Percentiles rank a stretch among this genome's conserved stretches.
Evolutionary conservation across 2,329 filamentous ascomycete species (phyloP).

Genomic region (Emmonsiellopsis sp.): DNA sequence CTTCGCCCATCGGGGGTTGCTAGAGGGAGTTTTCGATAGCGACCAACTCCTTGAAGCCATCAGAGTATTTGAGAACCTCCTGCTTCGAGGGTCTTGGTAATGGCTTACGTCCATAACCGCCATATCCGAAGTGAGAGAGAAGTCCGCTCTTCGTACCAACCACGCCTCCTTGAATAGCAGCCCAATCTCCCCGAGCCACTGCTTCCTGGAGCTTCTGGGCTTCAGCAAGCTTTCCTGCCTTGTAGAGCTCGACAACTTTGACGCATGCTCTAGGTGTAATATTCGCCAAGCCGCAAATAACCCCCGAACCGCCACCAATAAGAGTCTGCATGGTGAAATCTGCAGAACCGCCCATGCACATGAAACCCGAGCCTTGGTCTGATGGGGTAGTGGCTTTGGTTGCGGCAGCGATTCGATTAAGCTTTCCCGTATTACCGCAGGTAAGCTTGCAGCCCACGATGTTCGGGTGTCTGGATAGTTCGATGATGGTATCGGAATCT

Average conservation of each 20-base stretch:
- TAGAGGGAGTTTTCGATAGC: conserved; percentile 10
- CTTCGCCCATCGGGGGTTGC: background rate
- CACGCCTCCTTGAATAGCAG: conserved; percentile 59
- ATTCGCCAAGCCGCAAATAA: conserved; percentile 65
- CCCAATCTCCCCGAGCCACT: conserved; percentile 60
- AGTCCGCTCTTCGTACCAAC: conserved; percentile 60
- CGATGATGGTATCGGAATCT: conserved; percentile 79
- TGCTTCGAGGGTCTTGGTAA: conserved; percentile 50
- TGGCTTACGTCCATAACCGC: conserved; percentile 51
- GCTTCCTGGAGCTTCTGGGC: conserved; percentile 57
- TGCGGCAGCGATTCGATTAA: conserved; percentile 56
- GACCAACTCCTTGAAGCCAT: conserved; percentile 64
- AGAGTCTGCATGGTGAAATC: conserved; percentile 66
- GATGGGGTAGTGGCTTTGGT: conserved; percentile 1
- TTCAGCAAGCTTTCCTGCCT: conserved; percentile 49
- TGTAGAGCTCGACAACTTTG: conserved; percentile 51
- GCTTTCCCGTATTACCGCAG: conserved; percentile 81
- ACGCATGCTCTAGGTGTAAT: conserved; percentile 59
- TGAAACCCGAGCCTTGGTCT: conserved; percentile 37
- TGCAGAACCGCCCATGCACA: conserved; percentile 63
- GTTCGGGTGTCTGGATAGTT: conserved; percentile 69
- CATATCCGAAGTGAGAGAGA: conserved; percentile 56
- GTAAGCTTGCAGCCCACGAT: conserved; percentile 88
- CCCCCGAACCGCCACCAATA: conserved; percentile 60
- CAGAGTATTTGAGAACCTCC: conserved; percentile 92